Base-by-base conservation (phyloP, 2,329 filamentous ascomycete genomes). In the Xylaria digitata region DNA sequence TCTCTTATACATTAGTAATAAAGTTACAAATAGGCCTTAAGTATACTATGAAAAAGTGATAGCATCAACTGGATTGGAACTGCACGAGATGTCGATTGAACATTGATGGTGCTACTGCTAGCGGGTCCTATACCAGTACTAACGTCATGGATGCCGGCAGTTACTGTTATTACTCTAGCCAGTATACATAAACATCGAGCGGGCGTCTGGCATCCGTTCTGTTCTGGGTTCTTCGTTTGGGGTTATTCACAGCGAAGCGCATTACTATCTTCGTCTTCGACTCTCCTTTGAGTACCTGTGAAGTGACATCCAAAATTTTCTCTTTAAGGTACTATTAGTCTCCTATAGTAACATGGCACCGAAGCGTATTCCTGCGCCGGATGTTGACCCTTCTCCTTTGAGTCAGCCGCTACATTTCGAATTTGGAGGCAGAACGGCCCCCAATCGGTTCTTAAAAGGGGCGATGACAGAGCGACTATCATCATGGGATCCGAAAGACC, bases 401-500 rank as follows among this genome's bases (percentile, higher is more conserved):
- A 55, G 66, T 17, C 40, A 67, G 19, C 67, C 65, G 6, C 50
- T 67, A 8, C 49, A 52, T 37, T 83, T 81, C 66, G 68, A 76
- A n/a, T 83, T 83, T 74, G 82, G 82, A 53, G 80, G 82, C 65
- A 82, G 78, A 62, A 84, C 81, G 4, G 86, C 86, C 1, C 81
- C 80, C 3, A 89, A 89, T 72, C 81, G 86, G 23, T 87, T 88
- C 75, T 71, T 89, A 64, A 89, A 89, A 74, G 86, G 78, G 4
- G 85, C 87, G 37, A 88, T 89, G 86, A 85, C 83, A 0, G 87
- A 90, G 76, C 81, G 84, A 11, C 76, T 88, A n/a, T 84, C 85
- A 0, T 85, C 84, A 1, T 90, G 85, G 85, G 81, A 86, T 68
- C 79, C 83, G 1, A 79, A 82, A 49, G 81, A 87, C 64, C 70